Base-by-base conservation (phyloP, 108 stramenopile genomes). In the Aurantiochytrium sp. region DNA sequence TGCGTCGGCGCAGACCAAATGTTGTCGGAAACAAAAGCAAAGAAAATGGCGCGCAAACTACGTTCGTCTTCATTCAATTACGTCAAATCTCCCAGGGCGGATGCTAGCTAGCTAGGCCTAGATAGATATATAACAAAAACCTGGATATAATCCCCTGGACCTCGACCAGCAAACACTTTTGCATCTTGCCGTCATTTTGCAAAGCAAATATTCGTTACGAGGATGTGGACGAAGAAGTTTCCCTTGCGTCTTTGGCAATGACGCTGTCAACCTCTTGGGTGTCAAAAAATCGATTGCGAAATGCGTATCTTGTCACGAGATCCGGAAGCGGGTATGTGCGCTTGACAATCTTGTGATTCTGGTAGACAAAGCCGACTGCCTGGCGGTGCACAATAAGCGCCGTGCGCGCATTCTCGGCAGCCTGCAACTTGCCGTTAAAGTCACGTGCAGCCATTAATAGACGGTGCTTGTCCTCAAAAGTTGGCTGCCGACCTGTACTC, bases 331-430 rank as follows among this genome's bases (percentile, higher is more conserved):
- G 76, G 49, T 53, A 83, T 1, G 76, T 53, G n/a, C 51, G 76
- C n/a, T 47, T 83, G 49, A 83, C 76, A 23, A 83, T 53, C 51
- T 47, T 53, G 28, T 83, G 76, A 53, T 83, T 83, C 51, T 83
- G 45, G 76, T 83, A 83, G 10, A 83, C 76, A 53, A 83, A 83
- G 6, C 76, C 76, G 10, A 83, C 76, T 35, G 76, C 76, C 28
- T 83, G 76, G 3, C 76, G 45, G 76, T 83, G 76, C 19, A 83
- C 76, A 53, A 83, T 83, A 12, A 83, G 51, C 19, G 45, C 76
- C 6, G 51, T 53, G 8, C 76, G 45, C 45, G 49, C 49, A 12
- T 47, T 45, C 76, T 83, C 76, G 10, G 76, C 76, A 35, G 49
- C 28, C 51, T 83, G 49, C 6, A 47, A 16, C 76, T 47, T 53